Base-by-base conservation (phyloP, 345 rosid species). In the Citrus sp. region DNA sequence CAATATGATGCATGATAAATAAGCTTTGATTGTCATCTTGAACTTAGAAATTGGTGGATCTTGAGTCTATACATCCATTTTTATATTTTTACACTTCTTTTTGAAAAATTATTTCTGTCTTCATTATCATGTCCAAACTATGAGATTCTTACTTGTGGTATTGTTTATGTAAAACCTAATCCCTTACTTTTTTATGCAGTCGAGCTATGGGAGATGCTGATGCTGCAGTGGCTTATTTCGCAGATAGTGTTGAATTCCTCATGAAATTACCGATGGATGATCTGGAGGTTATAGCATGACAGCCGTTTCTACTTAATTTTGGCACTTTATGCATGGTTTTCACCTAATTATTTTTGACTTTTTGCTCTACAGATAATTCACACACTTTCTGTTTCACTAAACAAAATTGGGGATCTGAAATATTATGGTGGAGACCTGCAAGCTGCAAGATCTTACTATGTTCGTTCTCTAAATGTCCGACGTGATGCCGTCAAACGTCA, bases 331-430 rank as follows among this genome's bases (percentile, higher is more conserved):
- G 32, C 16, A 42, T 67, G 37, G 27, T 74, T 77, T 70, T 30
- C 18, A 30, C 63, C 65, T 75, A 30, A 78, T 49, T 60, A 40
- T 37, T 46, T 79, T 40, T 4, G 7, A 64, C 32, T 75, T 76
- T 30, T 75, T 71, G 13, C 76, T 82, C 28, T 71, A 70, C 93
- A 94, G 98, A 85, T 92, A 38, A 88, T 88, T 28, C 98, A 96
- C 84, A 92, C 98, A 6, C 97, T 92, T 70, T 94, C 98, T 79
- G 98, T 96, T 79, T 96, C 98, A 46, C 97, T 92, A 77, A 96
- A 96, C 81, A 96, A 94, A 88, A 87, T 96, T 73, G 99, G 99
- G 55, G 99, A 96, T 85, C 91, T 96, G 51, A 94, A 96, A 82
- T 96, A 96, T 61, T 96, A 96, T 81, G 97, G 79, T 69, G 92